Percentiles rank a stretch among this genome's conserved stretches.
phyloP scores from a whole-genome alignment of 495 filamentous ascomycete genomes.

The Neurospora tetrasperma region DNA sequence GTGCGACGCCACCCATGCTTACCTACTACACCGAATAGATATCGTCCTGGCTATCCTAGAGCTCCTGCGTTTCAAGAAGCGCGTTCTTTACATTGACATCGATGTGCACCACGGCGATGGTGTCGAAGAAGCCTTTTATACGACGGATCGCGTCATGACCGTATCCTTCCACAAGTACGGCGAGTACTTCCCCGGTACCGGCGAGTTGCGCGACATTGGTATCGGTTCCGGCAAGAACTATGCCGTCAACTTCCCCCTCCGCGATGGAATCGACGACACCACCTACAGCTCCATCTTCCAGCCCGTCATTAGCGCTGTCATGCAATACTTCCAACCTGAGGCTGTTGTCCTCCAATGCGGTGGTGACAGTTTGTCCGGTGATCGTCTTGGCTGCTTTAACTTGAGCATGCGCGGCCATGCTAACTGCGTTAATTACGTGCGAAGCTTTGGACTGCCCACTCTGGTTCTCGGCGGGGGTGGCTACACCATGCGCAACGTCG shows the following conservation, averaged over 20 bases:
- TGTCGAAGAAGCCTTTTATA: conserved; percentile 95
- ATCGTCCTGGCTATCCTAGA: conserved; percentile 93
- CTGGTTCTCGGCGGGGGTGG: conserved; percentile 90
- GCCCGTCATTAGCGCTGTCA: conserved; percentile 82
- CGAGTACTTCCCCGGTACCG: conserved; percentile 96
- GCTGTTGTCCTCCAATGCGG: conserved; percentile 96
- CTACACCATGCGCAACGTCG: conserved; percentile 98
- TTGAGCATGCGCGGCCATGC: conserved; percentile 95
- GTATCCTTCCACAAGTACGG: conserved; percentile 98
- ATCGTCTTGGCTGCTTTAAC: conserved; percentile 95
- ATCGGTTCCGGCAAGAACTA: conserved; percentile 91
- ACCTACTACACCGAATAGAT: conserved; percentile 41
- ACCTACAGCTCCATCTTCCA: conserved; percentile 95
- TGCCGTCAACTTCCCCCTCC: conserved; percentile 90
- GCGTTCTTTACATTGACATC: conserved; percentile 96
- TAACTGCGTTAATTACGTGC: conserved; percentile 94
- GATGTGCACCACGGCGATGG: conserved; percentile 98
- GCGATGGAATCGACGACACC: conserved; percentile 87
- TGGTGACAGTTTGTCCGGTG: conserved; percentile 88
- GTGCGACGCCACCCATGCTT: background rate
- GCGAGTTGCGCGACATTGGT: conserved; percentile 89
- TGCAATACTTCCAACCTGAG: conserved; percentile 91
- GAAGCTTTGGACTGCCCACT: conserved; percentile 82
- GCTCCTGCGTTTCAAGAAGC: conserved; percentile 73
- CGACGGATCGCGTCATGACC: conserved; percentile 90